Base-by-base conservation (phyloP, 2,329 filamentous ascomycete species). In the Rugonectria rugulosa region DNA sequence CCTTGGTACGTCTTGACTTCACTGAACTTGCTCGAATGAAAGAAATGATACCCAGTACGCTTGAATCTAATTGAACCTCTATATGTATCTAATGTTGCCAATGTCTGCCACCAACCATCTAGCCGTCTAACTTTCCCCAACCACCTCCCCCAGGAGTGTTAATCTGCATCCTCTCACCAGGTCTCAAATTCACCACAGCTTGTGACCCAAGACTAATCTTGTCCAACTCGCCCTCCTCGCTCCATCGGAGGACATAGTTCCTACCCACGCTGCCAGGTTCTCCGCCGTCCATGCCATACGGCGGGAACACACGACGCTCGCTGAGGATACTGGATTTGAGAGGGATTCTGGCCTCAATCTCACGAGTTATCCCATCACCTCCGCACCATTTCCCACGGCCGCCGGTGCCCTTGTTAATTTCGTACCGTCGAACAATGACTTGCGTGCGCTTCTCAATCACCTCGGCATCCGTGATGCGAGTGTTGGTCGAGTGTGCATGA, bases 61-160 rank as follows among this genome's bases (percentile, higher is more conserved):
- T 27, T 11, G 24, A 27, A 27, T 11, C 6, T 27, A 27, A 7
- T 27, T 27, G 24, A 27, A 27, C 11, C 11, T 6, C 11, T 11
- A 27, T 27, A 27, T 7, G 24, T 27, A n/a, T n/a, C n/a, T n/a
- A n/a, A n/a, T n/a, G n/a, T n/a, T n/a, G n/a, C n/a, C n/a, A n/a
- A n/a, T n/a, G n/a, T n/a, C n/a, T n/a, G n/a, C 24, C 6, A 11
- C 11, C 31, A 43, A 10, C 12, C 17, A 20, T 20, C 15, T 26
- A 50, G 20, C 26, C 34, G 14, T 42, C 46, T 11, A 42, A 7
- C 37, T 21, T 36, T 19, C 47, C 47, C 47, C 47, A 74, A 1
- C 69, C 72, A 14, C 72, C 72, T 1, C 72, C 72, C 2, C 72
- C 72, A 1, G 72, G 72, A 1, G 72, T 72, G 23, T 74, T 73